Conservation (phyloP, 306 rosid genomes). For the Parietaria judaica region DNA sequence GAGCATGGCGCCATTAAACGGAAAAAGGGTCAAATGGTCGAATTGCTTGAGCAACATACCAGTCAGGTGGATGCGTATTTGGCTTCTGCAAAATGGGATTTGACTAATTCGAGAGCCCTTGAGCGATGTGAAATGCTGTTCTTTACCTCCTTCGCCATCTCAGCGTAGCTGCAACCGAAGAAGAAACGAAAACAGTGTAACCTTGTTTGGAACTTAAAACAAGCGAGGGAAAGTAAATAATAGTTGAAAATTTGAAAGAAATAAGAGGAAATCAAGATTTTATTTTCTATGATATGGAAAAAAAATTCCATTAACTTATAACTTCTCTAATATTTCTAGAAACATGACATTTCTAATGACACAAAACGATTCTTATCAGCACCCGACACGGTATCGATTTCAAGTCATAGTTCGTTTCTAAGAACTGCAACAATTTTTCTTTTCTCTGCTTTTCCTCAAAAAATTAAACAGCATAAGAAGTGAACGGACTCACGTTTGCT, state of each 20-base stretch:
- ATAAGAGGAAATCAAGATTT: too few relatives aligned
- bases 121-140: constrained; percentile 81
- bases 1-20: too few relatives aligned
- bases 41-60: too few relatives aligned
- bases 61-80: constrained; percentile 31
- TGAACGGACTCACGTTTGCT: constrained; percentile 51
- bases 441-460: background rate
- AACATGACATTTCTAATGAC: too few relatives aligned
- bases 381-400: too few relatives aligned
- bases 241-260: too few relatives aligned
- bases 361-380: too few relatives aligned
- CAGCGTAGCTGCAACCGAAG: constrained; percentile 56
- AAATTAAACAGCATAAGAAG: background rate
- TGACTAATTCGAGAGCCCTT: constrained; percentile 70
- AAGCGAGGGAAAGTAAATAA: constrained; percentile 10
- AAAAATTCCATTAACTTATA: too few relatives aligned
- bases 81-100: constrained; percentile 84
- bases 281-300: too few relatives aligned
- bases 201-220: constrained; percentile 6
- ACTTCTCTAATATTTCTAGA: too few relatives aligned
- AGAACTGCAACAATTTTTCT: background rate
- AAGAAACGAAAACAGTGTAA: constrained; percentile 14
- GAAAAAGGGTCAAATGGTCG: too few relatives aligned
- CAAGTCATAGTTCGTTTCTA: too few relatives aligned
- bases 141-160: constrained; percentile 92